Conservation (phyloP, 306 rosid species). For the Vicia villosa region DNA sequence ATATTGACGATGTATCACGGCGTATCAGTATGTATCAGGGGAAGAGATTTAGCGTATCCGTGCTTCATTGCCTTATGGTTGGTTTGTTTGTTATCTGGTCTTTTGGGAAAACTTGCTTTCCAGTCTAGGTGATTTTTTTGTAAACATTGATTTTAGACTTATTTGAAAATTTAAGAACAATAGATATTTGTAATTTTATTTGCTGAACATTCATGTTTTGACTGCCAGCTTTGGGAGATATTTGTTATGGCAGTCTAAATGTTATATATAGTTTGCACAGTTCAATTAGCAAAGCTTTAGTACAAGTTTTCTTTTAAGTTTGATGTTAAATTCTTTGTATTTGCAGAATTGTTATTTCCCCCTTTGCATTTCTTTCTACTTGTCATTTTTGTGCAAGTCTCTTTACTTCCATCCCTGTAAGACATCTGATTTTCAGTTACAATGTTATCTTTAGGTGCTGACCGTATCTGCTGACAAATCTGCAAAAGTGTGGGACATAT, state of each 20-base stretch:
- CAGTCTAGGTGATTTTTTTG: background rate
- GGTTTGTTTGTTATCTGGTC: constrained; percentile 3
- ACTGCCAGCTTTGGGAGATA: constrained; percentile 15
- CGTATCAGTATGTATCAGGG: too few relatives aligned
- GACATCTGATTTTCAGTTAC: constrained; percentile 37
- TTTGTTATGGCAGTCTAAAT: constrained; percentile 5
- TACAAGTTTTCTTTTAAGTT: constrained; percentile 7
- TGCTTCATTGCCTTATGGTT: too few relatives aligned
- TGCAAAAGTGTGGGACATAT: constrained; percentile 87
- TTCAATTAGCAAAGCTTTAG: constrained; percentile 8
- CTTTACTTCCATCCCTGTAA: constrained; percentile 2
- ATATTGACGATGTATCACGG: too few relatives aligned
- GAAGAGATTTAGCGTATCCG: too few relatives aligned
- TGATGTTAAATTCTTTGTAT: constrained; percentile 11
- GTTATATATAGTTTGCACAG: background rate
- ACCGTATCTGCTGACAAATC: constrained; percentile 97
- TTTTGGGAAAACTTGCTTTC: background rate
- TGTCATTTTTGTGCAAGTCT: constrained; percentile 16
- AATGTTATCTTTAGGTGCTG: constrained; percentile 60
- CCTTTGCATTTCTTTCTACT: constrained; percentile 8
- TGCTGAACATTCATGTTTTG: constrained; percentile 15
- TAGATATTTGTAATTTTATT: constrained; percentile 14
- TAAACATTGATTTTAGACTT: constrained; percentile 9
- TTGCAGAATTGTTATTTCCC: constrained; percentile 8
- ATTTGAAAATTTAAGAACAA: constrained; percentile 23